Evolutionary conservation across 495 filamentous ascomycete genomes (phyloP), one percentile per base, ranked within the genome.

Genomic region (Bryoglossum gracile): DNA sequence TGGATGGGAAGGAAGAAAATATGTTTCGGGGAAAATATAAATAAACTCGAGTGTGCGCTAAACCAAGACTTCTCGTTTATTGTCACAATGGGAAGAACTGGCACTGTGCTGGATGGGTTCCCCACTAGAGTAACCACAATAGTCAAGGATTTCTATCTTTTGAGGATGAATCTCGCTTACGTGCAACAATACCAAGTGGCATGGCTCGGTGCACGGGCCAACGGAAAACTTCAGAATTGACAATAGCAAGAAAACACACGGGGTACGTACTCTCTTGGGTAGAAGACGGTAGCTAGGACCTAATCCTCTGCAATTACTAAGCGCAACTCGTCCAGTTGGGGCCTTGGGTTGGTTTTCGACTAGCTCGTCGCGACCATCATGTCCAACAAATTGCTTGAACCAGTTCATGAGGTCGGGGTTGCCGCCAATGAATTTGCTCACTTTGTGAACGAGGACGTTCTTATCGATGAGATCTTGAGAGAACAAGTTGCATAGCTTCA

Each of bases 221-320:
- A n/a, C 33, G 13, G 3, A 69, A 72, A 68, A 62, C n/a, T n/a
- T n/a, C n/a, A n/a, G 77, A 46, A 16, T 9, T 10, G 18, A 46
- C 26, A 35, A 8, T 19, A 3, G 37, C 8, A 37, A 44, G 39
- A 38, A 46, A 45, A 13, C 18, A 76, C 51, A 45, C 17, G 22
- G n/a, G 18, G 17, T 43, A 60, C 57, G 18, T 48, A 57, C 58
- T 39, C 88, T 72, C 64, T 86, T 90, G 13, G 94, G 94, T 0
- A 99, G 73, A 16, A 96, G 73, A 23, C 94, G 80, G 60, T 99
- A 99, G 65, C 92, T 97, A 4, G 91, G 94, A 3, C 92, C 92
- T 17, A 92, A 75, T 3, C 87, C 88, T 28, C 94, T 85, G 53
- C 94, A 99, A 58, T 95, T 94, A 46, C 86, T 91, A 43, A 99